Evolutionary conservation across 2,329 filamentous ascomycete species (phyloP).

Genomic region (Zymoseptoria brevis): DNA sequence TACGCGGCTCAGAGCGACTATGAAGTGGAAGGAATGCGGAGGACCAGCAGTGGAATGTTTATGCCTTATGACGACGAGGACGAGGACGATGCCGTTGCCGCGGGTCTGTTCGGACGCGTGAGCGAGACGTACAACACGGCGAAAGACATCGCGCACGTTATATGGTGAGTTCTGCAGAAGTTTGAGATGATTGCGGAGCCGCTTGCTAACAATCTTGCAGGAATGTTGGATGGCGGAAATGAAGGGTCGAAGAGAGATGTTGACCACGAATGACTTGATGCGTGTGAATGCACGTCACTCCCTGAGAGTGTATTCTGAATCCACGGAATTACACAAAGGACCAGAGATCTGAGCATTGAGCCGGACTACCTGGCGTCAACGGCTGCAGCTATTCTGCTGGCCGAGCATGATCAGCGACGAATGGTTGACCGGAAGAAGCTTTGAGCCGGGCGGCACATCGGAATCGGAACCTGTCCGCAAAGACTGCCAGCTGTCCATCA

Average conservation of each 20-base stretch:
- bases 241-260: slow-evolving; percentile 17
- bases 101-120: slow-evolving; percentile 67
- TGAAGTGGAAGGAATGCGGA: slow-evolving; percentile 58
- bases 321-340: background rate
- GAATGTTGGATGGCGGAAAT: slow-evolving; percentile 56
- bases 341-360: background rate
- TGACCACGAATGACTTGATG: background rate
- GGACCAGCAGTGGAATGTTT: slow-evolving; percentile 82
- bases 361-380: background rate
- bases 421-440: background rate
- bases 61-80: slow-evolving; percentile 72
- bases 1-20: slow-evolving; percentile 25
- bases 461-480: background rate
- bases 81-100: slow-evolving; percentile 47
- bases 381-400: background rate
- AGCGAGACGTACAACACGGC: slow-evolving; percentile 68
- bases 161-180: slow-evolving; percentile 37
- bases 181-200: background rate
- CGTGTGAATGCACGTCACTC: background rate
- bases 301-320: background rate
- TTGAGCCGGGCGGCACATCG: background rate
- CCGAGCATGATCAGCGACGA: background rate
- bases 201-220: slow-evolving; percentile 7
- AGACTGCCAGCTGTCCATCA: background rate
- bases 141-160: slow-evolving; percentile 56